These are phyloP conservation scores for Zygoascus flipseniorum DNA, from an alignment of 805 yeast species.

Conservation along the genomic window DNA sequence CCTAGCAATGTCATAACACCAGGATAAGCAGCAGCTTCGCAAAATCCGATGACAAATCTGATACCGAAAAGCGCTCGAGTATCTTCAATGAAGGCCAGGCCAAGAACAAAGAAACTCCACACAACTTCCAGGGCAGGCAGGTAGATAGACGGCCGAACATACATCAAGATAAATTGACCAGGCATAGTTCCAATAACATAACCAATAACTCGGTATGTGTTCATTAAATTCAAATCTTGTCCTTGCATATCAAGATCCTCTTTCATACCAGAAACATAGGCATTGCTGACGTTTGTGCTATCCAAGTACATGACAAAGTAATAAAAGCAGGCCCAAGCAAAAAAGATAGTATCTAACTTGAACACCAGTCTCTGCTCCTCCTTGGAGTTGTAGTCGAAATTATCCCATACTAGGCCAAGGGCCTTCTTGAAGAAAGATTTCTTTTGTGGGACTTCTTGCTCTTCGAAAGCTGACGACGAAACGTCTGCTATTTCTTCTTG, in stretches of 20 bases:
- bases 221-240: constrained; percentile 19
- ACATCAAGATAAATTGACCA: constrained; percentile 26
- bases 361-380: constrained; percentile 29
- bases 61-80: constrained; percentile 21
- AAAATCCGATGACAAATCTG: constrained; percentile 27
- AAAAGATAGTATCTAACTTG: constrained; percentile 33
- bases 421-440: not conserved
- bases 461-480: not conserved
- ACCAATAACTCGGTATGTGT: constrained; percentile 23
- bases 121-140: constrained; percentile 24
- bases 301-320: constrained; percentile 31
- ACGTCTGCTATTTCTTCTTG: no score
- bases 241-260: constrained; percentile 25
- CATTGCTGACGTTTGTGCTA: constrained; percentile 35
- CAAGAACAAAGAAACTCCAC: constrained; percentile 21
- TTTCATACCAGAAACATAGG: constrained; percentile 36
- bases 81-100: constrained; percentile 19
- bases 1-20: constrained; percentile 22
- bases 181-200: constrained; percentile 25
- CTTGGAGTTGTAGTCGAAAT: constrained; percentile 6
- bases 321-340: constrained; percentile 36
- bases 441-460: not conserved
- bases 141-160: constrained; percentile 34
- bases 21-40: constrained; percentile 25
- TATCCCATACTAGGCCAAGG: constrained; percentile 4